Percentiles rank a stretch among this genome's conserved stretches.
These are phyloP conservation scores for Trichoderma sp. DNA, from an alignment of 2,329 filamentous ascomycete species.

Conservation along the genomic window DNA sequence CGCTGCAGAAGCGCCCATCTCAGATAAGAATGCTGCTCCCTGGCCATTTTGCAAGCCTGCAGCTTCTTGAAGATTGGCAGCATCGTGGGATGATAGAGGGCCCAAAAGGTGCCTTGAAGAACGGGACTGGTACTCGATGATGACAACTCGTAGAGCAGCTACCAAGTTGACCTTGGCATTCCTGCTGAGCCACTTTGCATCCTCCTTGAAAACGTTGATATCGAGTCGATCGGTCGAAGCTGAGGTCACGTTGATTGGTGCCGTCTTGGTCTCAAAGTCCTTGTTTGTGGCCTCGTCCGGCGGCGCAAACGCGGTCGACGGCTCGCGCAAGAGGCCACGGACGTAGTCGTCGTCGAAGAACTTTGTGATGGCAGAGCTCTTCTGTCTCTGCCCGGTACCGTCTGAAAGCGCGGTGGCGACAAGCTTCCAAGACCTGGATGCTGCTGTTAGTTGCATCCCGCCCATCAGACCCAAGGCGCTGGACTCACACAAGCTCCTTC, in stretches of 20 bases:
- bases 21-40: conserved; percentile 57
- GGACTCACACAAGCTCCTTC: conserved; percentile 73
- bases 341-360: conserved; percentile 75
- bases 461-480: conserved; percentile 13
- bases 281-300: conserved; percentile 64
- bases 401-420: conserved; percentile 60
- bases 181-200: conserved; percentile 83
- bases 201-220: conserved; percentile 77
- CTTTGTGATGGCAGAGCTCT: conserved; percentile 57
- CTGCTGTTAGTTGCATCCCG: conserved; percentile 30
- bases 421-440: conserved; percentile 62
- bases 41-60: conserved; percentile 65
- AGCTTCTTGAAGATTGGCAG: conserved; percentile 73
- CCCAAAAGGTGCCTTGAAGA: conserved; percentile 71
- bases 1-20: conserved; percentile 50
- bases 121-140: conserved; percentile 82
- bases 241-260: conserved; percentile 80
- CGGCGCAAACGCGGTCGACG: conserved; percentile 67
- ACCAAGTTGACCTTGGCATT: conserved; percentile 77
- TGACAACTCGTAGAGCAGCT: conserved; percentile 74
- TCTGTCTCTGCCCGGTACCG: conserved; percentile 56
- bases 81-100: conserved; percentile 75
- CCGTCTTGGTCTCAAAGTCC: conserved; percentile 80
- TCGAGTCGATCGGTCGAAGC: conserved; percentile 67
- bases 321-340: conserved; percentile 66